Conservation (phyloP, 164 flowering plant genomes). For the Buxus sempervirens region DNA sequence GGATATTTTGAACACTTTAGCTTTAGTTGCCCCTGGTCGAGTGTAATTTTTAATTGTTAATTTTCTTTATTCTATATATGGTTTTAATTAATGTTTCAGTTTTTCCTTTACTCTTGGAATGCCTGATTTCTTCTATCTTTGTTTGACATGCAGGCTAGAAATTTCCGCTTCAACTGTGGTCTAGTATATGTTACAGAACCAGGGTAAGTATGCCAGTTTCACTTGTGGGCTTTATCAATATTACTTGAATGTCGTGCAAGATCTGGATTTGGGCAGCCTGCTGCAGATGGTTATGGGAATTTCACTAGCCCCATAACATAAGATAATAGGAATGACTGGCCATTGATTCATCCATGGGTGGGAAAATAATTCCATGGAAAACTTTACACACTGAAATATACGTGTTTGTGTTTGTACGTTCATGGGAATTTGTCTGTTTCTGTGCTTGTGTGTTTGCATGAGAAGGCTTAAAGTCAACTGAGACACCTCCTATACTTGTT, state of each 20-base stretch:
- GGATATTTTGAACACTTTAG: neutral
- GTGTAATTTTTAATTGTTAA: too few species aligned
- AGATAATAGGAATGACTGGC: too few species aligned
- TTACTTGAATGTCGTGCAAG: neutral
- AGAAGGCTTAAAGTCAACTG: too few species aligned
- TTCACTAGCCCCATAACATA: too few species aligned
- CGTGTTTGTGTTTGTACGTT: too few species aligned
- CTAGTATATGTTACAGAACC: conserved; percentile 88
- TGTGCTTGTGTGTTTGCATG: too few species aligned
- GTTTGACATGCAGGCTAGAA: conserved; percentile 66
- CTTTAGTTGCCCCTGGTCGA: neutral
- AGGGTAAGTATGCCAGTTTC: conserved; percentile 54
- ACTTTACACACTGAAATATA: too few species aligned
- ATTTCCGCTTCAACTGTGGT: conserved; percentile 88
- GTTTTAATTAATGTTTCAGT: neutral
- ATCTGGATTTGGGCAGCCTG: neutral
- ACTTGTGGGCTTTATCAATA: neutral
- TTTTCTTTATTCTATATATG: neutral
- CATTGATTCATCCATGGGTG: too few species aligned
- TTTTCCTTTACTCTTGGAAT: neutral
- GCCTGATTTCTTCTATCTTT: conserved; percentile 2
- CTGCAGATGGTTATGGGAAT: neutral
- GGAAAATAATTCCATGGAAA: too few species aligned
- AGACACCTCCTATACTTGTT: too few species aligned
- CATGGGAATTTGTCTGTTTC: too few species aligned